These are phyloP conservation scores for Monocercomonoides exilis DNA, from an alignment of 78 protist genomes.

Conservation along the genomic window DNA sequence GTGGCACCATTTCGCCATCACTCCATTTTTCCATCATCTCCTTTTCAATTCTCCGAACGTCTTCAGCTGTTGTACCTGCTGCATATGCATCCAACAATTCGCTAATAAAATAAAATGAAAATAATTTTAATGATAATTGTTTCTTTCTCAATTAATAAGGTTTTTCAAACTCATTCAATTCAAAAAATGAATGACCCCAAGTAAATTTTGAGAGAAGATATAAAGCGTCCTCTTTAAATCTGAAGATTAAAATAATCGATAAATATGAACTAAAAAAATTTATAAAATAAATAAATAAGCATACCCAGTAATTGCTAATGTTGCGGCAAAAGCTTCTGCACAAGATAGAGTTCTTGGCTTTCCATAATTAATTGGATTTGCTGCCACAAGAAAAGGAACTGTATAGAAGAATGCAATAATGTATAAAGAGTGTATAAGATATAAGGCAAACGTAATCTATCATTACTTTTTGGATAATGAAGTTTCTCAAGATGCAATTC, in stretches of 20 bases:
- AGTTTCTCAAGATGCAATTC: not conserved
- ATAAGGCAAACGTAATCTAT: not conserved
- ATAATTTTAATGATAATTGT: not conserved
- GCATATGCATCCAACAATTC: not conserved
- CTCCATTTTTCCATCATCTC: not conserved
- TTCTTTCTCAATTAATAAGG: not conserved
- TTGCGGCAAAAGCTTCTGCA: constrained; percentile 85
- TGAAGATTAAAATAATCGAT: not conserved
- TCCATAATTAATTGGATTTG: constrained; percentile 94
- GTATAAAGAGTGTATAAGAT: not conserved
- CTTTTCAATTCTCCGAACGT: not conserved
- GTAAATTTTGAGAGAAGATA: constrained; percentile 56
- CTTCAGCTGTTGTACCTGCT: not conserved
- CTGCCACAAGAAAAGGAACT: constrained; percentile 87
- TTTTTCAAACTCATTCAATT: constrained; percentile 44
- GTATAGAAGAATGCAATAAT: not conserved
- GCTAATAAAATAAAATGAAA: too few species aligned
- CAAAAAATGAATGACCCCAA: constrained; percentile 78
- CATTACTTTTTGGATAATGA: not conserved
- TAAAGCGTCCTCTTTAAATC: constrained; percentile 55
- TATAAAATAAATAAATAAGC: not conserved
- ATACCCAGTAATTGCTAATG: constrained; percentile 48
- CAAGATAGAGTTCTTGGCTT: constrained; percentile 68
- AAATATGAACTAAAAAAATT: not conserved
- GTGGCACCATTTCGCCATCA: not conserved